Evolutionary conservation across 202 grass and related monocot genomes (phyloP).

Genomic region (Digitaria exilis): DNA sequence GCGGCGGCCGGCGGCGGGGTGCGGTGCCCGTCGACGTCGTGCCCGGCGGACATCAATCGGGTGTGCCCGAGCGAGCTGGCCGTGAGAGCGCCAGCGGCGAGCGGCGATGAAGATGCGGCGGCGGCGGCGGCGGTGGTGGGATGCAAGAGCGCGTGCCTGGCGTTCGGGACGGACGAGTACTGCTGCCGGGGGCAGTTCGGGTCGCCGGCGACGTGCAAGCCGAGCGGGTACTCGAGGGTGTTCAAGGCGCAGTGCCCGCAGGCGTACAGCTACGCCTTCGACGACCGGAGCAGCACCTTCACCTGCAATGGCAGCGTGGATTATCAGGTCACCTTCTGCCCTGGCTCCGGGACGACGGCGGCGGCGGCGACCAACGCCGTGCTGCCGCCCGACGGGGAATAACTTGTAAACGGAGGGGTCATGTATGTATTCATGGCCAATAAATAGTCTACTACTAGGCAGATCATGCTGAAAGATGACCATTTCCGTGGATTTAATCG

Average conservation of each 20-base stretch:
- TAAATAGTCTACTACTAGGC: no score
- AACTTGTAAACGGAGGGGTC: neutral
- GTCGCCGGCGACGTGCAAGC: constrained; percentile 49
- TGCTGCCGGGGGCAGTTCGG: constrained; percentile 66
- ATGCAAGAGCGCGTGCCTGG: constrained; percentile 80
- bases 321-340: constrained; percentile 68
- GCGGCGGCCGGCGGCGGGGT: no score
- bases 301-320: constrained; percentile 42
- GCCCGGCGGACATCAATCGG: constrained; percentile 50
- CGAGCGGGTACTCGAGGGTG: constrained; percentile 49
- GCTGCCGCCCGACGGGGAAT: neutral
- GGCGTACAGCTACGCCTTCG: constrained; percentile 75
- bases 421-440: neutral
- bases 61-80: constrained; percentile 50
- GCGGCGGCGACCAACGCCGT: no score
- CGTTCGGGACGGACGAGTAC: constrained; percentile 53
- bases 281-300: constrained; percentile 65
- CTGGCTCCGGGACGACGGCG: neutral
- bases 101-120: neutral
- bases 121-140: constrained; percentile 31
- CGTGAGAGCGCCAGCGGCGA: no score
- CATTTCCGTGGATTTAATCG: neutral
- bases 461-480: neutral
- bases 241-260: constrained; percentile 73
- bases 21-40: constrained; percentile 22